Percentiles rank a stretch among this genome's conserved stretches.
These are phyloP conservation scores for Brassica juncea DNA, from an alignment of 345 rosid species.

Conservation along the genomic window DNA sequence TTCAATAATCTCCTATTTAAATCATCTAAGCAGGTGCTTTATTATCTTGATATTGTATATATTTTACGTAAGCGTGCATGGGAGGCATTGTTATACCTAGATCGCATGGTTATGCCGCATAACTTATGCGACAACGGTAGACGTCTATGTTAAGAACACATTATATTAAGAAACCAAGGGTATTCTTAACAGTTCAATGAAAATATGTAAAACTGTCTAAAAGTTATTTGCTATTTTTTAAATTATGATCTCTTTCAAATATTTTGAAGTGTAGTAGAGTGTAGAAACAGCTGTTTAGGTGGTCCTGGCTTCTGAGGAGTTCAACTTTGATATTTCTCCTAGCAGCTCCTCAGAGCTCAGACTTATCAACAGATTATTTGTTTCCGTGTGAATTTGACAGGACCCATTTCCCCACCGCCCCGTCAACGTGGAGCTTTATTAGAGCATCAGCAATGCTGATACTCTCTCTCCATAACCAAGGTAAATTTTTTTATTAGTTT, in stretches of 20 bases:
- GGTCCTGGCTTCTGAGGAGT: background rate
- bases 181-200: background rate
- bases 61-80: background rate
- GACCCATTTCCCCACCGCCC: background rate
- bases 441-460: too few relatives aligned
- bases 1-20: too few relatives aligned
- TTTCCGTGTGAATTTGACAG: background rate
- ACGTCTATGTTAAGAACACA: background rate
- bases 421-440: background rate
- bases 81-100: background rate
- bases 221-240: background rate
- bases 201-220: background rate
- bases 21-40: background rate
- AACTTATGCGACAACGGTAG: too few relatives aligned
- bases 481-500: too few relatives aligned
- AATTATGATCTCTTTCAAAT: background rate
- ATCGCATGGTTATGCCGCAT: too few relatives aligned
- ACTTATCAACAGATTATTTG: background rate
- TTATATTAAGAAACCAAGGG: background rate
- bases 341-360: background rate
- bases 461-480: too few relatives aligned
- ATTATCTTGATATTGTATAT: background rate
- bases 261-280: background rate
- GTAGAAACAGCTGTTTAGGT: background rate
- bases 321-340: conserved; percentile 7